A percentile compares a stretch with the other conserved stretches of the same genome.
Conservation (phyloP, 75 land plant species). For the Azolla pinnata region DNA sequence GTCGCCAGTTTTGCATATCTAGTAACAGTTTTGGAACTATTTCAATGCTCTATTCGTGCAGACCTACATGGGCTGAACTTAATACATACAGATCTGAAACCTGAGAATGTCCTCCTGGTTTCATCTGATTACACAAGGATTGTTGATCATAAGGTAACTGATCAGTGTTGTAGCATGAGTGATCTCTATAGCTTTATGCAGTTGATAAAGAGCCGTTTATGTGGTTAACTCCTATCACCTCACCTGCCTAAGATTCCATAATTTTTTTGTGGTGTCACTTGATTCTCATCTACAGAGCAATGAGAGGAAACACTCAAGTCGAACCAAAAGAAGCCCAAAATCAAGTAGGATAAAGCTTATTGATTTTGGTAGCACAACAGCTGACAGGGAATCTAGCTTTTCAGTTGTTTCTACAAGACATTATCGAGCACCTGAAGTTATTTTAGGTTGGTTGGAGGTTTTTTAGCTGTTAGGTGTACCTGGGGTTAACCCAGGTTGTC, state of each 20-base stretch:
- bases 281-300: not conserved
- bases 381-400: constrained; percentile 60
- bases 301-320: not conserved
- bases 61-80: constrained; percentile 67
- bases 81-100: constrained; percentile 91
- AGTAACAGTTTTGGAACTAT: not conserved
- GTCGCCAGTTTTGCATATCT: not conserved
- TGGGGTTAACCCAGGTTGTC: not conserved
- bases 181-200: too few relatives aligned
- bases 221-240: too few relatives aligned
- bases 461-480: too few relatives aligned
- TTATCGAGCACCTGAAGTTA: constrained; percentile 94
- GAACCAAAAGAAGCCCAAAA: constrained; percentile 46
- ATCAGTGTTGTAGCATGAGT: too few relatives aligned
- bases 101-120: constrained; percentile 82
- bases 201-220: not conserved
- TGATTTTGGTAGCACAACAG: constrained; percentile 90
- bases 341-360: constrained; percentile 90
- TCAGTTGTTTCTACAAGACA: constrained; percentile 86
- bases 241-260: too few relatives aligned
- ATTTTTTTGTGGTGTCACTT: not conserved
- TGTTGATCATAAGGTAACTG: constrained; percentile 43
- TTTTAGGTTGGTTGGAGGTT: constrained; percentile 58
- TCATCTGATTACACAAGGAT: constrained; percentile 61
- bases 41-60: constrained; percentile 10